These are phyloP conservation scores for Tulasnella sp. DNA, from an alignment of 768 basidiomycete species.

Conservation along the genomic window DNA sequence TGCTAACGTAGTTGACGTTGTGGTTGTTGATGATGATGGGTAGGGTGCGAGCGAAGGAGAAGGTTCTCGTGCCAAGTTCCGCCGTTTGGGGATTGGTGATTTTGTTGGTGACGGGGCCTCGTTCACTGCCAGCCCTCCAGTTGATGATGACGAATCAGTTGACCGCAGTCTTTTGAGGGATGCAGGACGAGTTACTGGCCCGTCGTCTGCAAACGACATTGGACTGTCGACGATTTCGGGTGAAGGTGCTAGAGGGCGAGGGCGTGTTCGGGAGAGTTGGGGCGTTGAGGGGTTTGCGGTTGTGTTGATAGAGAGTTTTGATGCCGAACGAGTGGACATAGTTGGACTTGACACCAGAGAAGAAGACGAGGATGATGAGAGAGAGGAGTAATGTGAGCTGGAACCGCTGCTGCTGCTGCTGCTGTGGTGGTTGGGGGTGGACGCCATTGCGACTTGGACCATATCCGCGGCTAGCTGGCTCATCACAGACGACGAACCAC, in stretches of 20 bases:
- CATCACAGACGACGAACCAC: not conserved
- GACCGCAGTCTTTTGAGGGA: conserved; percentile 27
- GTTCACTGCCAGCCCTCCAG: not conserved
- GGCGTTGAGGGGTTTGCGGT: conserved; percentile 17
- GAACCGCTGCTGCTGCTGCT: not conserved
- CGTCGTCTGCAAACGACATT: not conserved
- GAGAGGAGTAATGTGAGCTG: not conserved
- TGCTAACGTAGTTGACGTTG: not conserved
- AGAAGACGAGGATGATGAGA: conserved; percentile 1
- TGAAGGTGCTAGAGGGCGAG: conserved; percentile 18
- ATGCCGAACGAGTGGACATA: conserved; percentile 1
- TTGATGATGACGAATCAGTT: conserved; percentile 1
- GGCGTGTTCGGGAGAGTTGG: conserved; percentile 12
- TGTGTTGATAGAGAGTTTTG: conserved; percentile 6
- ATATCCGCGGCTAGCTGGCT: not conserved
- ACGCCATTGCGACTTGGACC: not conserved
- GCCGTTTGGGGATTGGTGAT: conserved; percentile 21
- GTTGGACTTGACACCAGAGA: conserved; percentile 16
- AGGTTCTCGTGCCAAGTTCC: not conserved
- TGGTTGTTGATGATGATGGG: not conserved
- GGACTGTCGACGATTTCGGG: conserved; percentile 24
- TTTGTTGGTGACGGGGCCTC: conserved; percentile 12
- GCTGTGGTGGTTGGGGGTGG: not conserved
- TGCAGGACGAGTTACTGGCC: not conserved
- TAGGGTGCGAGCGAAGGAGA: not conserved